Percentiles rank a stretch among this genome's conserved stretches.
phyloP scores from a whole-genome alignment of 129 eudicot genomes.

The Chrysanthemum makinoi region DNA sequence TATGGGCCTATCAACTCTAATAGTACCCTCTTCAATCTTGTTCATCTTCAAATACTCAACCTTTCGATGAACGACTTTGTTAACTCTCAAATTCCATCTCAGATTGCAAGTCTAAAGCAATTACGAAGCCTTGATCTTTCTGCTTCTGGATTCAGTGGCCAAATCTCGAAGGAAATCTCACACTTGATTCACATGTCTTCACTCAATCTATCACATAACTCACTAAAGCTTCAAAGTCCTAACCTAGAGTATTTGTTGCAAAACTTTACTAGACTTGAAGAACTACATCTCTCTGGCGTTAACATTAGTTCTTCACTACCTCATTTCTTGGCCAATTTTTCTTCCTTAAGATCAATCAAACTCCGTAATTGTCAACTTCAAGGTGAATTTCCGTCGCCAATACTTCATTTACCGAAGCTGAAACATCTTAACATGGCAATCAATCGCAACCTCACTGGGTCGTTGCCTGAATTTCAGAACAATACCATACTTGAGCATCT shows the following conservation, averaged over 20 bases:
- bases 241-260: constrained; percentile 5
- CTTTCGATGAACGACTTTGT: constrained; percentile 23
- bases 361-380: background rate
- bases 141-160: constrained; percentile 17
- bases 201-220: constrained; percentile 23
- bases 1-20: constrained; percentile 20
- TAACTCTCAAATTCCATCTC: constrained; percentile 23
- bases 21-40: constrained; percentile 16
- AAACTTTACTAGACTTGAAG: constrained; percentile 27
- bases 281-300: constrained; percentile 22
- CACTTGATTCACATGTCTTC: constrained; percentile 12
- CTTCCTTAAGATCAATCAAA: constrained; percentile 9
- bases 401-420: constrained; percentile 27
- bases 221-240: background rate
- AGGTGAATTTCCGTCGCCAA: constrained; percentile 21
- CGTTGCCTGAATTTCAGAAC: constrained; percentile 31
- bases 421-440: background rate
- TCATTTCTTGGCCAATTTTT: constrained; percentile 20
- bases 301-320: constrained; percentile 28
- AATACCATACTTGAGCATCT: constrained; percentile 21
- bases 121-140: constrained; percentile 25
- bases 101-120: background rate
- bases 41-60: constrained; percentile 29
- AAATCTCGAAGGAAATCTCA: constrained; percentile 31
- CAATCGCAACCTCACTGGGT: constrained; percentile 29